Base-by-base conservation (phyloP, 2,329 filamentous ascomycete genomes). In the Akanthomyces dipterigenus region DNA sequence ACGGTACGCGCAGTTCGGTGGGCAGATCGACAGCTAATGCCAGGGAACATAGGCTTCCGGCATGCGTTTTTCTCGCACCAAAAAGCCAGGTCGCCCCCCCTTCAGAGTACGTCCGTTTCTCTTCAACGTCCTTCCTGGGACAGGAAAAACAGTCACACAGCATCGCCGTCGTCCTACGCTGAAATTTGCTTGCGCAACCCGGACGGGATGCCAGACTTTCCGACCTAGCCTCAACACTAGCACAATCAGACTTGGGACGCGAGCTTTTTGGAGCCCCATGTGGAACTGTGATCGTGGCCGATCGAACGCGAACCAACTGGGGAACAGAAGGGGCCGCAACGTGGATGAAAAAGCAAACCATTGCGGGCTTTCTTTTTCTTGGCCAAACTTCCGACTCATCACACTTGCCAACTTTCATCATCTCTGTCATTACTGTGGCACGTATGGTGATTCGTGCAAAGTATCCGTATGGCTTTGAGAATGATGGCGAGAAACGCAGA, bases 271-370 rank as follows among this genome's bases (percentile, higher is more conserved):
- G 50, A 61, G 48, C 43, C 24, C 42, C 49, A 55, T 55, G 50
- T 55, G 50, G 58, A 55, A 61, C 58, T 61, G 40, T 60, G 42
- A 55, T 48, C 50, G 58, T 48, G 42, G 42, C 50, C 34, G 58
- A 61, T 61, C 50, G 31, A 61, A 40, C 24, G 50, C 49, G 40
- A 55, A 42, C 50, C 49, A 54, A 50, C 58, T 46, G 40, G 48
- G 48, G 57, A 49, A 43, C 48, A 20, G 26, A 24, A 45, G 40
- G 49, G 46, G 16, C 48, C 26, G 31, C 34, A 16, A 51, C 12
- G 36, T 53, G 28, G 24, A 26, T 49, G 24, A 53, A 54, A 60
- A 38, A 46, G 49, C 26, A 46, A 54, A 18, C 11, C 24, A 16
- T 6, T 20, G n/a, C 14, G 16, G 18, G 20, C 22, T 51, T 18